Evolutionary conservation across 306 rosid species (phyloP).

Genomic region (Dryas drummondii): DNA sequence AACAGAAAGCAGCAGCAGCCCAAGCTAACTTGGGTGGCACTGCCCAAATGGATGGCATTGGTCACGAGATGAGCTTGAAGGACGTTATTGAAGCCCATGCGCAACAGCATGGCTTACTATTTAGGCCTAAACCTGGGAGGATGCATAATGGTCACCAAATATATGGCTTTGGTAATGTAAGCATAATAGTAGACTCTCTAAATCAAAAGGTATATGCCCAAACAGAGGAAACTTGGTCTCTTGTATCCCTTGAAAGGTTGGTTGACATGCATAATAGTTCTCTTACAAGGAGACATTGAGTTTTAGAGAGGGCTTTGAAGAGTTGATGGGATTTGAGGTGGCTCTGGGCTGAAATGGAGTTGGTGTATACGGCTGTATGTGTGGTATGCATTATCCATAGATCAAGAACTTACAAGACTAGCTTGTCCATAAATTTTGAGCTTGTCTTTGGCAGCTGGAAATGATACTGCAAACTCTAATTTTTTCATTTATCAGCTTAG

Average conservation of each 20-base stretch:
- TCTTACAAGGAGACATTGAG: slow-evolving; percentile 26
- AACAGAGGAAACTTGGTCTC: slow-evolving; percentile 67
- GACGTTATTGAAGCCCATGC: slow-evolving; percentile 77
- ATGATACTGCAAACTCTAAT: background rate
- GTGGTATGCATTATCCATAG: background rate
- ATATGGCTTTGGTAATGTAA: slow-evolving; percentile 80
- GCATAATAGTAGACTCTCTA: slow-evolving; percentile 71
- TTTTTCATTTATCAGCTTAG: background rate
- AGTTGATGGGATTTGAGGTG: background rate
- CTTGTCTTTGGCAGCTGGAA: background rate
- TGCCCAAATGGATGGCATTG: slow-evolving; percentile 47
- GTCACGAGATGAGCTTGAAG: slow-evolving; percentile 73
- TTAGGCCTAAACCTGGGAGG: slow-evolving; percentile 74
- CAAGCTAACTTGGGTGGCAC: slow-evolving; percentile 54
- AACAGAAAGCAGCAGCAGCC: slow-evolving; percentile 72
- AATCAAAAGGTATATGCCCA: slow-evolving; percentile 78
- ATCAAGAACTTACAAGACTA: background rate
- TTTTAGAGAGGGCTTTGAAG: background rate
- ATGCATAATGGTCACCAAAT: slow-evolving; percentile 83
- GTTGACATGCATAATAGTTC: slow-evolving; percentile 64
- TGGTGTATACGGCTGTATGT: background rate
- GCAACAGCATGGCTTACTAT: slow-evolving; percentile 66
- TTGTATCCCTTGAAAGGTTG: slow-evolving; percentile 66
- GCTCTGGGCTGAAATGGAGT: background rate
- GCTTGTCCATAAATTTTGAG: background rate